Evolutionary conservation across 2,329 filamentous ascomycete species (phyloP).

Genomic region (Xylaria multiplex): DNA sequence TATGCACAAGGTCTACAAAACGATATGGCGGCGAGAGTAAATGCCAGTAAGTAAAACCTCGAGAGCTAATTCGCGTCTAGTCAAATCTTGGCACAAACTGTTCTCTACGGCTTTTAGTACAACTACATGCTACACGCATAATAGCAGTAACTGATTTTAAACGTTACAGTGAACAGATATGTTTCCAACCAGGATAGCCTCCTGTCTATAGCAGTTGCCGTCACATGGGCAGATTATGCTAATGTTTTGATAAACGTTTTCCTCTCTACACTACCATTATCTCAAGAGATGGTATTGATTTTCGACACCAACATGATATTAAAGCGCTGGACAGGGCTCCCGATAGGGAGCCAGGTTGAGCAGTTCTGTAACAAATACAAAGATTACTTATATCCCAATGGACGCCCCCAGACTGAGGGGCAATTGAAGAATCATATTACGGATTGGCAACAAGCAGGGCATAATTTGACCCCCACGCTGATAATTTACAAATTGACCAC

Average conservation of each 20-base stretch:
- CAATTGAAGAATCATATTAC: too few relatives aligned
- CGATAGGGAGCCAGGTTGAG: background rate
- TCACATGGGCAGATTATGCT: conserved; percentile 4
- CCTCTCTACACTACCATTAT: background rate
- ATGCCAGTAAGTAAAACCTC: conserved; percentile 1
- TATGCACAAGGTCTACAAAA: background rate
- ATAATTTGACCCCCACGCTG: too few relatives aligned
- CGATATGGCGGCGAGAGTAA: background rate
- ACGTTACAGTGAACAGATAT: background rate
- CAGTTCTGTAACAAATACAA: background rate
- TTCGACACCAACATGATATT: conserved; percentile 4
- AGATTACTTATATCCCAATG: background rate
- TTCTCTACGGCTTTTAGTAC: background rate
- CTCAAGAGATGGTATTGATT: background rate
- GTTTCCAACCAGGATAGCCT: background rate
- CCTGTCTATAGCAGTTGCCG: background rate
- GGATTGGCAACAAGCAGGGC: too few relatives aligned
- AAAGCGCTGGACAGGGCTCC: background rate
- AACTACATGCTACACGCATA: background rate
- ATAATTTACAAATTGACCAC: too few relatives aligned
- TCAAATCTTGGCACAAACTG: background rate
- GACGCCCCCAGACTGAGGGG: too few relatives aligned
- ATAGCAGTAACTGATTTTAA: background rate
- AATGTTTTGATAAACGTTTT: background rate
- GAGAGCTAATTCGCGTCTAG: background rate